Conservation (phyloP, 2,329 filamentous ascomycete genomes). For the Fusarium sp. region DNA sequence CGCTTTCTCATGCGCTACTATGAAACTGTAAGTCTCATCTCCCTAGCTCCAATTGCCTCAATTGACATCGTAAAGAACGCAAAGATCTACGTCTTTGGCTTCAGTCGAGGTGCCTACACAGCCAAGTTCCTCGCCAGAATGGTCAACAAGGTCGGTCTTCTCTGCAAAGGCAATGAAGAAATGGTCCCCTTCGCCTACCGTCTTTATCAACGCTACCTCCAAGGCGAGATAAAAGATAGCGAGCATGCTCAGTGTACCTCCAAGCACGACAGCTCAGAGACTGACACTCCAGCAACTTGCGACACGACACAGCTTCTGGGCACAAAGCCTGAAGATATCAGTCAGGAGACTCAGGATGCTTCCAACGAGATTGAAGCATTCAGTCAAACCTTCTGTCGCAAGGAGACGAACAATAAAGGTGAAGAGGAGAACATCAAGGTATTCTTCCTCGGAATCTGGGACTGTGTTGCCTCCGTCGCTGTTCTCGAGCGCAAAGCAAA, state of each 20-base stretch:
- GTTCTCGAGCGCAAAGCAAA: conserved; percentile 54
- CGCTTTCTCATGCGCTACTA: conserved; percentile 67
- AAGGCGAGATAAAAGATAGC: conserved; percentile 53
- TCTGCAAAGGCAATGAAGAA: conserved; percentile 65
- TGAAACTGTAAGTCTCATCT: conserved; percentile 47
- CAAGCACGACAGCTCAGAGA: not conserved
- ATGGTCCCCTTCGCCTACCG: conserved; percentile 64
- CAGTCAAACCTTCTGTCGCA: conserved; percentile 61
- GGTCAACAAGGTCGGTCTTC: conserved; percentile 61
- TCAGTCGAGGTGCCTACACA: conserved; percentile 64
- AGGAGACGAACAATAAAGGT: conserved; percentile 38
- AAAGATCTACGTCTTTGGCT: conserved; percentile 67
- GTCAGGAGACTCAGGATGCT: conserved; percentile 40
- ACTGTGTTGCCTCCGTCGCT: conserved; percentile 64
- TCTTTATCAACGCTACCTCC: conserved; percentile 57
- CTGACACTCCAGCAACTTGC: not conserved
- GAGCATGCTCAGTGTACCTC: conserved; percentile 31
- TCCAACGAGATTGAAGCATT: conserved; percentile 58
- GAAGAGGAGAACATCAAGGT: conserved; percentile 57
- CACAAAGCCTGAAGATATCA: conserved; percentile 38
- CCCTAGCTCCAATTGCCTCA: accelerated
- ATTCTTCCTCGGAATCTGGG: conserved; percentile 67
- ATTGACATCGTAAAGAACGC: conserved; percentile 51
- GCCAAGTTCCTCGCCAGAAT: conserved; percentile 65
- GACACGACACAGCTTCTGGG: conserved; percentile 30